Evolutionary conservation across 805 yeast species (phyloP), one percentile per base, ranked within the genome.

Genomic region (Metschnikowia kofuensis): DNA sequence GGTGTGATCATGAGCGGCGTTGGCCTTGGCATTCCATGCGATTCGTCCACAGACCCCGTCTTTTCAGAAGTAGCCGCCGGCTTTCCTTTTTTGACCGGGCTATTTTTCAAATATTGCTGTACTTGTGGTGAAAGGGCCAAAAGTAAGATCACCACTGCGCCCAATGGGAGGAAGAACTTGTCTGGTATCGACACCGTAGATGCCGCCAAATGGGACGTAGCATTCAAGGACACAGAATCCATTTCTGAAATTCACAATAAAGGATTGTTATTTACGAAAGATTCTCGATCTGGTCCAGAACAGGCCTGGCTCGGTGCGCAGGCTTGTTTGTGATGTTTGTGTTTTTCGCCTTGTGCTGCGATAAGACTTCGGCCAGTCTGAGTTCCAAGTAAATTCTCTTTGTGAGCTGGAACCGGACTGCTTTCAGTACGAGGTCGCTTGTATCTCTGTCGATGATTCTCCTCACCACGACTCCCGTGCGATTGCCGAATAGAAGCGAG

Each of bases 1-100:
- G 87, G 87, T 0, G 87, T 83, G 44, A 85, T 77, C 67, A 70
- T 70, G 29, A 84, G 66, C 0, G 89, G 87, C 0, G 82, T 75
- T 16, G 85, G 84, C 37, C 62, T 61, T 9, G 80, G 79, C 37
- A 65, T 36, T 27, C 53, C 59, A 26, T 45, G 48, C 1, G 44
- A 6, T 6, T 14, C 26, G 1, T 16, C 35, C 12, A 34, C 37
- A 16, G 35, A 29, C 14, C 38, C 29, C n/a, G 12, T 16, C 9
- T 27, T 35, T 29, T 50, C 32, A 28, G 38, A 34, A 34, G 7
- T 41, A n/a, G 29, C 14, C n/a, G 10, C 9, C 30, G 9, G 36
- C n/a, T 2, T 13, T 7, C 14, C 6, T 15, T 31, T 44, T 41
- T 14, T 5, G 6, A 15, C 15, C 15, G 7, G 16, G 7, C 16